Base-by-base conservation (phyloP, 371 early-diverging fungal species). In the Mucor lusitanicus region DNA sequence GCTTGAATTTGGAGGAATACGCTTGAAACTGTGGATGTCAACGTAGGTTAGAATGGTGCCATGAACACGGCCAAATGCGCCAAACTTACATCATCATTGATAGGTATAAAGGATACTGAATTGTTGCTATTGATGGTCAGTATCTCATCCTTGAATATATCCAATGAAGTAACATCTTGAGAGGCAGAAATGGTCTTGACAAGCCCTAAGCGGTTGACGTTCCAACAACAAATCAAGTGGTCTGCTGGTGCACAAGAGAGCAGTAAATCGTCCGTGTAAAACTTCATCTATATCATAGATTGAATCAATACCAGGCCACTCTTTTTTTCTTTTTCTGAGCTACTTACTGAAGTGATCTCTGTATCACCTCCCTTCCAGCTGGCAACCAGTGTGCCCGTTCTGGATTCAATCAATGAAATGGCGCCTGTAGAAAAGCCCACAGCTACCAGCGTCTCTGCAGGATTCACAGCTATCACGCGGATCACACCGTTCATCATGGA, bases 341-440 rank as follows among this genome's bases (percentile, higher is more conserved):
- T 6, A 28, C 71, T 70, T 83, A 87, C 89, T 69, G 82, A 77
- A 2, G 84, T 78, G 35, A 89, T 86, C 35, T 89, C 90, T 8
- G 83, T 85, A 60, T 88, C 90, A 2, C 86, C 87, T 6, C 86
- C 90, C 65, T 87, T 84, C 90, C 90, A 88, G 53, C 75, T 84
- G 3, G 82, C 87, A 6, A 89, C 81, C 12, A 89, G 57, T 0
- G 85, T 85, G 0, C 89, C 89, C 25, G 89, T 89, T 40, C 89
- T 71, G 15, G 85, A 84, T 57, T 89, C 89, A 25, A 89, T 48
- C 19, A 89, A 58, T 0, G 88, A 85, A 9, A 89, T 87, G 0
- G 82, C 75, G 0, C 90, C 88, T 21, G 85, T 85, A 5, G 87
- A 84, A 61, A 84, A 88, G 0, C 85, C 88, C 1, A 86, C 77